Evolutionary conservation across 208 protist genomes (phyloP).

Genomic region (Leishmania braziliensis): DNA sequence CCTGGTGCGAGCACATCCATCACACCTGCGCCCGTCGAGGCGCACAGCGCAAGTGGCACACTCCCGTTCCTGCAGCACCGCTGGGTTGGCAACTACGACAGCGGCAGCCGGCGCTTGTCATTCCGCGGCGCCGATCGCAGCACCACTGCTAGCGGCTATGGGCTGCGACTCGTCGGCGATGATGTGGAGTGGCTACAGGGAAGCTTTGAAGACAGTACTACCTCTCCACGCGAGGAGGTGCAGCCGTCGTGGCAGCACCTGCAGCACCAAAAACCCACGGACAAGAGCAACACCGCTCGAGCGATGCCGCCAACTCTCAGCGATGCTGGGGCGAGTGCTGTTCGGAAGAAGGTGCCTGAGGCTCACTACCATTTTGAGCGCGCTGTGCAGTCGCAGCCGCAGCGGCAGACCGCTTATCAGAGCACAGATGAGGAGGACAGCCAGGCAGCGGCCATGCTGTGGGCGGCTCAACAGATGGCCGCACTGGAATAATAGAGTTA

Average conservation of each 20-base stretch:
- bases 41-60: neutral
- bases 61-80: neutral
- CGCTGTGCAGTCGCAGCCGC: slow-evolving; percentile 7
- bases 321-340: neutral
- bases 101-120: slow-evolving; percentile 4
- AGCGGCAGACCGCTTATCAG: neutral
- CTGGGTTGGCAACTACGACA: slow-evolving; percentile 7
- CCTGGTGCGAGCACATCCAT: slow-evolving; percentile 10
- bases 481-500: neutral
- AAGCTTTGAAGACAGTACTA: neutral
- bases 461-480: slow-evolving; percentile 11
- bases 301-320: neutral
- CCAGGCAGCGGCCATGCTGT: slow-evolving; percentile 11
- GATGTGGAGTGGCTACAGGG: slow-evolving; percentile 6
- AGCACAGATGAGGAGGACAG: neutral
- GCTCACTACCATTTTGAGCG: slow-evolving; percentile 3
- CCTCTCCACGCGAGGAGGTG: slow-evolving; percentile 1
- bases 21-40: neutral
- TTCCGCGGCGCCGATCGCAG: slow-evolving; percentile 4
- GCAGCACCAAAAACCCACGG: neutral
- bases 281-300: neutral
- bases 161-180: slow-evolving; percentile 10
- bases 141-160: slow-evolving; percentile 1
- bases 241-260: slow-evolving; percentile 6
- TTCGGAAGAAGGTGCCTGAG: neutral